A percentile compares a stretch with the other conserved stretches of the same genome.
phyloP scores from a whole-genome alignment of 2,329 filamentous ascomycete genomes.

The Dendryphion nanum region DNA sequence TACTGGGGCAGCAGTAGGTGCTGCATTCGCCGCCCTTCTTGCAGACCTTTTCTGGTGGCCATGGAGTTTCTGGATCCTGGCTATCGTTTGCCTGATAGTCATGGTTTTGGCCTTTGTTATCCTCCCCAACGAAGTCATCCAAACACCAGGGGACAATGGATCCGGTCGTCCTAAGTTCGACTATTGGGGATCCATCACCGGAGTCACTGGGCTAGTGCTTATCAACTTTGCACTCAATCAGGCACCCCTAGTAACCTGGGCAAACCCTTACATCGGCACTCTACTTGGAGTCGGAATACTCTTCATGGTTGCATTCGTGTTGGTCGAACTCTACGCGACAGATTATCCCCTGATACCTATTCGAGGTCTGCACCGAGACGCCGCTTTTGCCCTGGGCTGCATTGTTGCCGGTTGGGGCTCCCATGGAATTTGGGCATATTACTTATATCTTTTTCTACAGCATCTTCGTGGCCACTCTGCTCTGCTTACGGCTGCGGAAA shows the following conservation, averaged over 20 bases:
- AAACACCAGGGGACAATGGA: neutral
- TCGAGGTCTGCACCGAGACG: constrained; percentile 46
- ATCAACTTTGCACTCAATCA: constrained; percentile 68
- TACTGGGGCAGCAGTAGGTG: constrained; percentile 43
- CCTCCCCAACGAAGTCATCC: constrained; percentile 34
- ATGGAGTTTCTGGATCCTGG: constrained; percentile 48
- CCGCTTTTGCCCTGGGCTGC: constrained; percentile 56
- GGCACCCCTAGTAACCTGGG: constrained; percentile 59
- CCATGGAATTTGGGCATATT: constrained; percentile 32
- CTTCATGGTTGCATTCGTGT: constrained; percentile 54
- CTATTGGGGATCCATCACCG: constrained; percentile 45
- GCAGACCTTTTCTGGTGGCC: constrained; percentile 49
- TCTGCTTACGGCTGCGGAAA: constrained; percentile 21
- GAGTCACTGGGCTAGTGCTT: constrained; percentile 57
- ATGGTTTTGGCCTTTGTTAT: constrained; percentile 37
- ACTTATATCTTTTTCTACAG: constrained; percentile 27
- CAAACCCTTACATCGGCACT: constrained; percentile 52
- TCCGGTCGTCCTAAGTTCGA: constrained; percentile 35
- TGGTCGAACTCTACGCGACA: constrained; percentile 47
- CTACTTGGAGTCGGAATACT: constrained; percentile 57
- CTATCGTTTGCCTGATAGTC: constrained; percentile 37
- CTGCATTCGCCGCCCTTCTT: constrained; percentile 40
- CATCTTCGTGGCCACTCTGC: constrained; percentile 21
- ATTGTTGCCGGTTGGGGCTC: constrained; percentile 44
- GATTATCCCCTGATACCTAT: constrained; percentile 58